These are phyloP conservation scores for Wickerhamia fluorescens DNA, from an alignment of 805 yeast species.

Conservation along the genomic window DNA sequence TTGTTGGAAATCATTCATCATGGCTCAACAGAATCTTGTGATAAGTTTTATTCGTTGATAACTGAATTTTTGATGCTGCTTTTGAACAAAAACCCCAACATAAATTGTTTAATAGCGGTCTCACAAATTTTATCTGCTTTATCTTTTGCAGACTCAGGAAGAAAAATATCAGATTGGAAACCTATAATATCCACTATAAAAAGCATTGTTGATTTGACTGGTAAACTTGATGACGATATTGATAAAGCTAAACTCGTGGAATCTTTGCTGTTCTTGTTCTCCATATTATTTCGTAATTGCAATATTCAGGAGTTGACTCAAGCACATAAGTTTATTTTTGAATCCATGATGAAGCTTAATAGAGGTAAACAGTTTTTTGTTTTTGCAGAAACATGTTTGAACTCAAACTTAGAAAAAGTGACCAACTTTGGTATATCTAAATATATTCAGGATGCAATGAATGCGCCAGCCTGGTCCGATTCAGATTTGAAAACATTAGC, in stretches of 20 bases:
- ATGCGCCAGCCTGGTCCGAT: slow-evolving; percentile 16
- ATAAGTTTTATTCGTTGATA: slow-evolving; percentile 34
- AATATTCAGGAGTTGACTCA: slow-evolving; percentile 41
- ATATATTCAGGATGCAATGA: slow-evolving; percentile 43
- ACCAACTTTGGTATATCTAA: slow-evolving; percentile 35
- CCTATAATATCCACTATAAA: slow-evolving; percentile 15
- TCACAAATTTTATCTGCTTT: slow-evolving; percentile 40
- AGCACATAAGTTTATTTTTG: slow-evolving; percentile 38
- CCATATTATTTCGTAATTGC: slow-evolving; percentile 50
- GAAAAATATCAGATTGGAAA: slow-evolving; percentile 51
- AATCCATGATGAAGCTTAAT: slow-evolving; percentile 25
- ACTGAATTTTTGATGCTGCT: slow-evolving; percentile 12
- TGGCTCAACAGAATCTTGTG: slow-evolving; percentile 43
- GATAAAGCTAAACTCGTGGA: slow-evolving; percentile 11
- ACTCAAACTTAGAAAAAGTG: slow-evolving; percentile 38
- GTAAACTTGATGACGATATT: slow-evolving; percentile 3
- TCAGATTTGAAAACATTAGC: slow-evolving; percentile 23
- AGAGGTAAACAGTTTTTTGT: slow-evolving; percentile 34
- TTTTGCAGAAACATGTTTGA: slow-evolving; percentile 41
- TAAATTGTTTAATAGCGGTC: slow-evolving; percentile 10
- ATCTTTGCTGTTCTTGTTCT: slow-evolving; percentile 37
- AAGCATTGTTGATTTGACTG: slow-evolving; percentile 13
- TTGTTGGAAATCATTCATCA: slow-evolving; percentile 47
- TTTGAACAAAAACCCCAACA: slow-evolving; percentile 4
- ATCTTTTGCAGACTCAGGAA: slow-evolving; percentile 66